phyloP scores from a whole-genome alignment of 805 yeast species.

The Pichia nakasei region DNA sequence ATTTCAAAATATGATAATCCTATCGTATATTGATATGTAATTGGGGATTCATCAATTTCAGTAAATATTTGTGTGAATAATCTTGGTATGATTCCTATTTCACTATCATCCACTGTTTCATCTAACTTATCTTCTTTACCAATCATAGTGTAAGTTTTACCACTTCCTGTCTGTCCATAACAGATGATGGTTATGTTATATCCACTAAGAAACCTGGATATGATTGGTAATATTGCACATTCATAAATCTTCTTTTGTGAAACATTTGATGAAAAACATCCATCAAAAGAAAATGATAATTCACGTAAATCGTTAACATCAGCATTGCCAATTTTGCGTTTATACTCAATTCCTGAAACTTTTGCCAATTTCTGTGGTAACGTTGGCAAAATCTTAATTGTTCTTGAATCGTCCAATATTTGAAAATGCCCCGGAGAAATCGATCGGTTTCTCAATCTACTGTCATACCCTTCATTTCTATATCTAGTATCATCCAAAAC shows the following conservation, averaged over 20 bases:
- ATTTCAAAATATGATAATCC: constrained; percentile 73
- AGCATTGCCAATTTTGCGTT: not conserved
- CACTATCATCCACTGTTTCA: constrained; percentile 14
- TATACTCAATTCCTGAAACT: not conserved
- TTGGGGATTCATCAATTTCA: constrained; percentile 27
- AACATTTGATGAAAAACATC: constrained; percentile 44
- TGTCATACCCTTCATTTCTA: not conserved
- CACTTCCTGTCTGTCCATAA: constrained; percentile 86
- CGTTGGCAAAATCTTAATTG: not conserved
- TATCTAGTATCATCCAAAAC: not conserved
- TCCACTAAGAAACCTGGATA: constrained; percentile 65
- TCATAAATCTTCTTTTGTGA: constrained; percentile 53
- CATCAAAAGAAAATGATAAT: constrained; percentile 48
- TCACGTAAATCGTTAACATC: not conserved
- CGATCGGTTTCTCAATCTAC: not conserved
- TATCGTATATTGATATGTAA: constrained; percentile 25
- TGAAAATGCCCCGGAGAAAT: not conserved
- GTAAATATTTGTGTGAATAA: constrained; percentile 58
- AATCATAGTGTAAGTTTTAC: constrained; percentile 80
- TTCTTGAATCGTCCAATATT: not conserved
- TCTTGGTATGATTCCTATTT: constrained; percentile 61
- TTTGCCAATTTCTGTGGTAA: not conserved
- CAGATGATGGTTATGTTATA: constrained; percentile 28
- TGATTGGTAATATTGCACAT: constrained; percentile 50
- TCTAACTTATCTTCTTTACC: constrained; percentile 34